Percentiles rank a stretch among this genome's conserved stretches.
phyloP scores from a whole-genome alignment of 176 grass and related monocot species.

The Thinopyrum elongatum region DNA sequence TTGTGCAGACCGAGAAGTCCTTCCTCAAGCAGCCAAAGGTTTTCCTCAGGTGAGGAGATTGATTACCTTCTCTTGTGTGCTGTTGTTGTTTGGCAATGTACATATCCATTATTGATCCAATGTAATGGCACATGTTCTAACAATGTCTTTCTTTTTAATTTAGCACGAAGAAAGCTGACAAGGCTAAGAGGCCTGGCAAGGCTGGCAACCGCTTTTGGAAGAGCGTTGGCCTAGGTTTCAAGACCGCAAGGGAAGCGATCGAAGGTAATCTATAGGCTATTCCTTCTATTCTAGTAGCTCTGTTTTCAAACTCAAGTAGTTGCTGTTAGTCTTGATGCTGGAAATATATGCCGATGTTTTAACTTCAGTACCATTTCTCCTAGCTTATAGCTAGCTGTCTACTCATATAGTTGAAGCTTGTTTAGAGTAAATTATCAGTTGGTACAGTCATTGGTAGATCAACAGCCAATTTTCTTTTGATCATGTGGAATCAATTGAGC shows the following conservation, averaged over 20 bases:
- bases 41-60: slow-evolving; percentile 55
- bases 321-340: background rate
- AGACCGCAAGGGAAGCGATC: slow-evolving; percentile 82
- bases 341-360: background rate
- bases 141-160: background rate
- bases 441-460: background rate
- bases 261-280: slow-evolving; percentile 35
- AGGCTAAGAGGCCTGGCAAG: slow-evolving; percentile 78
- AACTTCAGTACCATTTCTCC: background rate
- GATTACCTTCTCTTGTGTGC: background rate
- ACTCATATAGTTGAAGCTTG: background rate
- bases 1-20: slow-evolving; percentile 69
- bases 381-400: background rate
- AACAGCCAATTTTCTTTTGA: background rate
- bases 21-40: too few species aligned
- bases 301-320: background rate
- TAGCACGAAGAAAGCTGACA: slow-evolving; percentile 77
- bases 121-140: background rate
- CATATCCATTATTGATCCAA: background rate
- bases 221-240: slow-evolving; percentile 83
- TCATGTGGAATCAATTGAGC: background rate
- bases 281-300: background rate
- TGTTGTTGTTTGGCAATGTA: background rate
- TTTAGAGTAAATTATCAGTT: background rate
- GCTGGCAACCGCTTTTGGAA: slow-evolving; percentile 92